Base-by-base conservation (phyloP, 345 rosid species). In the Cardiospermum halicacabum region DNA sequence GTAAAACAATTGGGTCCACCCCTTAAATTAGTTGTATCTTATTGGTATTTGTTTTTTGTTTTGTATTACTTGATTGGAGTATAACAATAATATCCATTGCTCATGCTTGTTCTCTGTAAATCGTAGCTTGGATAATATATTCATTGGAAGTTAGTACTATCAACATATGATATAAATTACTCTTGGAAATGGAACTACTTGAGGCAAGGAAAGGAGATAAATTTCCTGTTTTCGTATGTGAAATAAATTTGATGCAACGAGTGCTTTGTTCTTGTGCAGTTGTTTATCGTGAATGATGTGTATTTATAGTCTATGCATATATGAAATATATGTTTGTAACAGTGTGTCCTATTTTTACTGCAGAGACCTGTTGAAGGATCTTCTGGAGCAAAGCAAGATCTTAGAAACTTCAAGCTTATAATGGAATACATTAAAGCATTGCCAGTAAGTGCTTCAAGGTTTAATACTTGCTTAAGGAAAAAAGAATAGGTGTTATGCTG, bases 341-440 rank as follows among this genome's bases (percentile, higher is more conserved):
- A n/a, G n/a, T n/a, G n/a, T n/a, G n/a, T 48, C 28, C 65, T 22
- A 25, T 69, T 61, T 66, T 56, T 80, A 65, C 77, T 75, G 51
- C 88, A 88, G 96, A 85, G 88, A 74, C 76, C 91, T 66, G 72
- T 72, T 66, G 96, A 90, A 78, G 94, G 88, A 68, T 45, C 82
- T 75, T 69, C 80, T 28, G 78, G 80, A 69, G 34, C 77, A 32
- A 85, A 76, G 65, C 94, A 93, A 81, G 97, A 90, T 68, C 74
- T 89, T 42, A 76, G 99, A 75, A 88, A 84, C 78, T 93, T 93
- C 72, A 88, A 85, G 77, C 92, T 93, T 60, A 73, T 82, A 70
- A 62, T 91, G 58, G 92, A 94, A 67, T 94, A 88, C 72, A 85
- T 94, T 64, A 91, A 94, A 75, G 95, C 97, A 49, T 77, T 88